Evolutionary conservation across 208 protist species (phyloP).

Genomic region (Leishmania aethiopica): DNA sequence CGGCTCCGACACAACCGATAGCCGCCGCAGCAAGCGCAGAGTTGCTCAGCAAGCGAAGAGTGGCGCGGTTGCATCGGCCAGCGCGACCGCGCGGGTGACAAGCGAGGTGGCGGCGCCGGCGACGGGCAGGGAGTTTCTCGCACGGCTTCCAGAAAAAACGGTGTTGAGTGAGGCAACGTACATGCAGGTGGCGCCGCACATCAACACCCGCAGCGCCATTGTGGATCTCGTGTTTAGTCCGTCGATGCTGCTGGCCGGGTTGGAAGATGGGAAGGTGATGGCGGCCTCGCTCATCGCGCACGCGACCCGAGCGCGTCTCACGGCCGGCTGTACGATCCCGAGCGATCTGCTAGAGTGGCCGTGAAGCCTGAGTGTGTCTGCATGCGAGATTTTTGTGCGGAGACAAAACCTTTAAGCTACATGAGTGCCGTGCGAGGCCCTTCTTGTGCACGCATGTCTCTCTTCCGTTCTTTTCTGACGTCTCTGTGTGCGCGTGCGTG

Average conservation of each 20-base stretch:
- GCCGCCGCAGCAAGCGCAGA: background rate
- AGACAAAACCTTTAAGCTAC: background rate
- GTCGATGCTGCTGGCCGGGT: conserved; percentile 78
- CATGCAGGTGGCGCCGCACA: conserved; percentile 47
- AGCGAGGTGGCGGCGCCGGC: conserved; percentile 15
- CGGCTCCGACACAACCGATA: background rate
- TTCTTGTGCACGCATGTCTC: background rate
- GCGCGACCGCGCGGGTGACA: background rate
- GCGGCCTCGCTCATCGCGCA: conserved; percentile 64
- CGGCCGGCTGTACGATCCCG: conserved; percentile 14
- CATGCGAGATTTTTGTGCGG: background rate
- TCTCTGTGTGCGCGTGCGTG: background rate
- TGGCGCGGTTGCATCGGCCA: background rate
- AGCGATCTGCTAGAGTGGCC: conserved; percentile 13
- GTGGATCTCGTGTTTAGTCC: conserved; percentile 74
- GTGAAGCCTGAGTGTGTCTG: background rate
- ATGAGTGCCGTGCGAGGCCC: background rate
- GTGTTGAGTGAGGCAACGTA: conserved; percentile 43
- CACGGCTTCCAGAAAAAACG: conserved; percentile 15
- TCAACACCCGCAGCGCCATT: conserved; percentile 41
- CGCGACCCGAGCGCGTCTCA: conserved; percentile 36
- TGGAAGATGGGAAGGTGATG: conserved; percentile 78
- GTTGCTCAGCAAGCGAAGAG: background rate
- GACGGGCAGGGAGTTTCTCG: conserved; percentile 17
- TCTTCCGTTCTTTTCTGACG: background rate